Evolutionary conservation across 2,329 filamentous ascomycete species (phyloP).

Genomic region (Seiridium unicorne): DNA sequence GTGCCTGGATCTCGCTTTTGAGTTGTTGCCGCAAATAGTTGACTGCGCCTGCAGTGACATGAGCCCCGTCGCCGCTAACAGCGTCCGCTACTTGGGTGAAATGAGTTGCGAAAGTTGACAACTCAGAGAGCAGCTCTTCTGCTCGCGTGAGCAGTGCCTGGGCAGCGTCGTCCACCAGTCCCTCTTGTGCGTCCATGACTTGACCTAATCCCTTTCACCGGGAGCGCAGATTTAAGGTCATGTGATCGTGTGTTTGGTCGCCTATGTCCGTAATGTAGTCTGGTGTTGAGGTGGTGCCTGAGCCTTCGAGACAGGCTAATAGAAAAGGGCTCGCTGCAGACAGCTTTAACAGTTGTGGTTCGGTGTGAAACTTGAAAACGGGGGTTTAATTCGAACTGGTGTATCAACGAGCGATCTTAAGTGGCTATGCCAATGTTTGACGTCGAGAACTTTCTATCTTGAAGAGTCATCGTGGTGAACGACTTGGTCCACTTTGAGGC

Average conservation of each 20-base stretch:
- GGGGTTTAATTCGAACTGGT: too few relatives aligned
- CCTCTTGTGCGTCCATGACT: not conserved
- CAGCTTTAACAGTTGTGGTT: too few relatives aligned
- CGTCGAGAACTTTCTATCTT: not conserved
- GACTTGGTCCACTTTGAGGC: too few relatives aligned
- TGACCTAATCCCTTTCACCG: too few relatives aligned
- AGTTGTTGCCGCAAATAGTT: conserved; percentile 3
- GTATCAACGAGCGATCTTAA: too few relatives aligned
- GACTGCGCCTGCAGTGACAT: not conserved
- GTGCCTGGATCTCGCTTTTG: conserved; percentile 5
- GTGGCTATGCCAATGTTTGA: not conserved
- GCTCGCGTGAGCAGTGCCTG: not conserved
- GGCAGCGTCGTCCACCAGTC: not conserved
- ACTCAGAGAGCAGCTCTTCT: not conserved
- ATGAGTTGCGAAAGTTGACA: conserved; percentile 1
- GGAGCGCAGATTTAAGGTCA: too few relatives aligned
- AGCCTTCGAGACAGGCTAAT: too few relatives aligned
- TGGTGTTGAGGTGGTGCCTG: too few relatives aligned
- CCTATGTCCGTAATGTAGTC: too few relatives aligned
- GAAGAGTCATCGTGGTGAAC: not conserved
- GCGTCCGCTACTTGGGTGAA: not conserved
- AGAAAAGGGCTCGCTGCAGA: too few relatives aligned
- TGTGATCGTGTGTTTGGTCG: too few relatives aligned
- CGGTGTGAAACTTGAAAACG: too few relatives aligned
- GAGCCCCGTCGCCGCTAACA: not conserved